These are phyloP conservation scores for Leccinum broughii DNA, from an alignment of 768 basidiomycete species.

Conservation along the genomic window DNA sequence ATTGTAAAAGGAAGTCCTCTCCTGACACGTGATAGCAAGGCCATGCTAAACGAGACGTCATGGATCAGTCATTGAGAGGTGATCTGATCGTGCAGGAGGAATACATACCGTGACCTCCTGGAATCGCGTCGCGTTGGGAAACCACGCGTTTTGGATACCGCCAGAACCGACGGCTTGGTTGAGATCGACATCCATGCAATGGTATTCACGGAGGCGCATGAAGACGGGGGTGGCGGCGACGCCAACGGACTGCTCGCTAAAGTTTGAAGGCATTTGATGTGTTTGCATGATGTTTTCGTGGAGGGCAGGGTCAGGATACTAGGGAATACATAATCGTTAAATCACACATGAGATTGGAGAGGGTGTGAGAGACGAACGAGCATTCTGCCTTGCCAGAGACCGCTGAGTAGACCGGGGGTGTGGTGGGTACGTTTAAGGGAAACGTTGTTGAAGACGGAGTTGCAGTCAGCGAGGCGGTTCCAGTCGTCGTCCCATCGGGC, in stretches of 20 bases:
- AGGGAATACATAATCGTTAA: not conserved
- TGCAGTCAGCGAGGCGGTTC: constrained; percentile 52
- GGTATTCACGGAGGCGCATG: constrained; percentile 59
- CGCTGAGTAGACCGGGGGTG: constrained; percentile 51
- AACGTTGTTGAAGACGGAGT: constrained; percentile 33
- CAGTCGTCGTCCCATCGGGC: constrained; percentile 56
- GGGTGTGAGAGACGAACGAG: constrained; percentile 43
- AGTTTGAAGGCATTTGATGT: constrained; percentile 26
- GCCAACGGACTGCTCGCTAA: constrained; percentile 36
- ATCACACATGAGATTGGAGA: not conserved
- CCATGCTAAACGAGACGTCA: constrained; percentile 17
- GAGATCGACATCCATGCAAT: constrained; percentile 42
- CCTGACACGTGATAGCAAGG: constrained; percentile 25
- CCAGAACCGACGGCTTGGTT: constrained; percentile 35
- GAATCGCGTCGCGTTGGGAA: constrained; percentile 25
- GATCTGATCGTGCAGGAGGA: not conserved
- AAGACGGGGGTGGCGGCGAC: constrained; percentile 53
- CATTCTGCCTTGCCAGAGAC: constrained; percentile 65
- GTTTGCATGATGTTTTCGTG: constrained; percentile 23
- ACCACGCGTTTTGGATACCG: constrained; percentile 44
- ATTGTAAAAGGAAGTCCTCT: constrained; percentile 38
- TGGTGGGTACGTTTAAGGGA: constrained; percentile 40
- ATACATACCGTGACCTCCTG: constrained; percentile 28
- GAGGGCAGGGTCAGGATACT: constrained; percentile 25
- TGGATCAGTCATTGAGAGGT: constrained; percentile 1